These are phyloP conservation scores for Kuraishia piskuri DNA, from an alignment of 805 yeast genomes.

Conservation along the genomic window DNA sequence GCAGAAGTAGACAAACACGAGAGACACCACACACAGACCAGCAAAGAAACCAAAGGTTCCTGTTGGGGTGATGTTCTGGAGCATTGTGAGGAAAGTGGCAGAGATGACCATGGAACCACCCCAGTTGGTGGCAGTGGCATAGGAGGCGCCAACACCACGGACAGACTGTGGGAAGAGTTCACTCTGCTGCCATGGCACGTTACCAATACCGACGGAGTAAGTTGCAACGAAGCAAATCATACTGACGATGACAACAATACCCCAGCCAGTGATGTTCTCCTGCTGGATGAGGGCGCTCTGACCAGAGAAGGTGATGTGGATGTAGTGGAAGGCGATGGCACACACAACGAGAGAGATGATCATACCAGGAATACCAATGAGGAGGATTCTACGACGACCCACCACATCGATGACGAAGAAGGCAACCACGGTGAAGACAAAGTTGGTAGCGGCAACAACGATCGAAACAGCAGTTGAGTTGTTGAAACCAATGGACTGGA, in stretches of 20 bases:
- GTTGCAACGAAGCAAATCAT: constrained; percentile 85
- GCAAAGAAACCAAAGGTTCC: constrained; percentile 93
- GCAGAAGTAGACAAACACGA: constrained; percentile 69
- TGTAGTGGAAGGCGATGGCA: constrained; percentile 86
- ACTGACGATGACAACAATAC: constrained; percentile 73
- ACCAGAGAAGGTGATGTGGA: constrained; percentile 51
- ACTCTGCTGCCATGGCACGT: constrained; percentile 97
- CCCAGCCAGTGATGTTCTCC: constrained; percentile 69
- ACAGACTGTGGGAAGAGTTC: constrained; percentile 92
- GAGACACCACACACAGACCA: constrained; percentile 64
- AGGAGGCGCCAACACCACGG: constrained; percentile 86
- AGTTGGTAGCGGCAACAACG: constrained; percentile 90
- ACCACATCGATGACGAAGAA: constrained; percentile 78
- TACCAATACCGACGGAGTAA: constrained; percentile 93
- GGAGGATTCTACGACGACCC: constrained; percentile 78
- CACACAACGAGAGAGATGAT: constrained; percentile 64
- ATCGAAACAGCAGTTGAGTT: constrained; percentile 93
- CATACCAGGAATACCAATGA: constrained; percentile 84
- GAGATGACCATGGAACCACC: constrained; percentile 88
- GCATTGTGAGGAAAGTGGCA: constrained; percentile 88
- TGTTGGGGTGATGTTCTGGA: constrained; percentile 85
- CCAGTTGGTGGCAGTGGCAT: constrained; percentile 93
- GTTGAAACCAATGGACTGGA: constrained; percentile 81
- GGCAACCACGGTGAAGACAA: constrained; percentile 79
- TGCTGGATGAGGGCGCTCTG: constrained; percentile 31